Base-by-base conservation (phyloP, 164 flowering plant genomes). In the Chloranthus sessilifolius region DNA sequence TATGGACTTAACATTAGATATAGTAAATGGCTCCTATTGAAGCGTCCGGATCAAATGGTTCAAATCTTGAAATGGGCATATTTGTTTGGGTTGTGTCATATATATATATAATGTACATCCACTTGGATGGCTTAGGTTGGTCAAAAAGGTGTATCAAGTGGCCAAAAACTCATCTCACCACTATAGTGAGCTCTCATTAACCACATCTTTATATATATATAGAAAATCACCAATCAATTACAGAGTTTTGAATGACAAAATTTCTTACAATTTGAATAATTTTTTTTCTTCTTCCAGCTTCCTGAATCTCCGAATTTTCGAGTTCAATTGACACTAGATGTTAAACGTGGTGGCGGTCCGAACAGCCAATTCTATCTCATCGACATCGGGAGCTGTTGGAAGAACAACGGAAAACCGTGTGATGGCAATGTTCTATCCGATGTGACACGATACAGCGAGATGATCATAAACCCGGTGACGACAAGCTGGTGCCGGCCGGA, bases 311-410 rank as follows among this genome's bases (percentile, higher is more conserved):
- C 83, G 3, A 62, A 78, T 21, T 75, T 78, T 25, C 69, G 64
- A 33, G 81, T 75, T 12, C 68, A 37, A 52, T 54, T 79, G 52
- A 74, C 70, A 5, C 75, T 79, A 8, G 59, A 73, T 42, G 52
- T 79, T 8, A 71, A 59, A 43, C 56, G 25, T 6, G 84, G 81
- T 16, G 81, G 81, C n/a, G 84, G 84, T 3, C 31, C 66, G 3
- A 74, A 64, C 39, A 79, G 84, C 53, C 83, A 78, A 38, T 78
- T 78, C 46, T 78, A 78, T 50, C 80, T 78, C 22, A 36, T 73
- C 2, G 83, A 78, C 33, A 78, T 78, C 3, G 83, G 83, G 12
- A 71, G 81, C 55, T 78, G 83, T 48, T 78, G 83, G 83, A 78
- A 78, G 66, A 75, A 75, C 72, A 50, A 69, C 42, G 83, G 83